Percentiles rank a stretch among this genome's conserved stretches.
Conservation (phyloP, 2,329 filamentous ascomycete genomes). For the Aspergillus costaricaensis region DNA sequence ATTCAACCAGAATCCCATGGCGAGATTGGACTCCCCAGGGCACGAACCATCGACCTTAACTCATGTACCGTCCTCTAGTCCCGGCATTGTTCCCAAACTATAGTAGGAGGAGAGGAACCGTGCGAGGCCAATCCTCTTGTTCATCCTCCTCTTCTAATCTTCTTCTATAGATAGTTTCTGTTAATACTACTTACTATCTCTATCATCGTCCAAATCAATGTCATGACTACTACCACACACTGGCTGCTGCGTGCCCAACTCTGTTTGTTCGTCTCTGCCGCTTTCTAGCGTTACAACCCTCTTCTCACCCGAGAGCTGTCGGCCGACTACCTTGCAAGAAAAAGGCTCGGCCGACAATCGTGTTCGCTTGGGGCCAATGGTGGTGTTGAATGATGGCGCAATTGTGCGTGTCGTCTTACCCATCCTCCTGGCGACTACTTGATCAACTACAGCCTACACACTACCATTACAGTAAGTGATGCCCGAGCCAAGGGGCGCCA, state of each 20-base stretch:
- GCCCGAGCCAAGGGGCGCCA: not conserved
- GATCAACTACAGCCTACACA: not conserved
- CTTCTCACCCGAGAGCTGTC: slow-evolving; percentile 20
- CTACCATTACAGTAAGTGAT: not conserved
- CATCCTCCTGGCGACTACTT: not conserved
- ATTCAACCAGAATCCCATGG: not conserved
- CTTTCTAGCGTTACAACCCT: not conserved
- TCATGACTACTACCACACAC: too few species aligned
- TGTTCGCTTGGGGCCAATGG: slow-evolving; percentile 29
- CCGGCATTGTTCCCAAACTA: not conserved
- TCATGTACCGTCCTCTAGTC: not conserved
- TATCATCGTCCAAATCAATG: not conserved
- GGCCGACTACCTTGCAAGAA: slow-evolving; percentile 24
- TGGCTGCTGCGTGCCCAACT: not conserved
- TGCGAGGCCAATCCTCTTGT: not conserved
- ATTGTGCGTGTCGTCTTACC: slow-evolving; percentile 25
- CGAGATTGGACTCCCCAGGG: not conserved
- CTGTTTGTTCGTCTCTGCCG: not conserved
- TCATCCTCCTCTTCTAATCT: not conserved
- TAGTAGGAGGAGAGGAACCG: not conserved
- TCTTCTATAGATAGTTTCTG: not conserved
- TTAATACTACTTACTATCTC: too few species aligned
- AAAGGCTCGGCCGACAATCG: slow-evolving; percentile 28
- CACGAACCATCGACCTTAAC: not conserved
- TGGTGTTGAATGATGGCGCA: slow-evolving; percentile 34